Evolutionary conservation across 768 basidiomycete species (phyloP), one percentile per base, ranked within the genome.

Genomic region (Scleroderma bovista): DNA sequence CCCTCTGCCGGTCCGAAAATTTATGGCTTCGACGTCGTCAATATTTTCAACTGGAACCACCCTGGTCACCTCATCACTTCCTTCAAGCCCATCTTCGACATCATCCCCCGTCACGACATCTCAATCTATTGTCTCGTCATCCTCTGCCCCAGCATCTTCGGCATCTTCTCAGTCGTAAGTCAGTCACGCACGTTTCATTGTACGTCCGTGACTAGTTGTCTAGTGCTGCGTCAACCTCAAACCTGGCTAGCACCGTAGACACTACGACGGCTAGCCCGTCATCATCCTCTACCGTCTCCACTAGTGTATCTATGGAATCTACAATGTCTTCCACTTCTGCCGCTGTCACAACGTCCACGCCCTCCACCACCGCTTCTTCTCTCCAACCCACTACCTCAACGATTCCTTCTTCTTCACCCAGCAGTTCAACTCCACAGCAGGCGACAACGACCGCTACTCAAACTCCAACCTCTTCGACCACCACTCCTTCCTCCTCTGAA

Each of bases 1-100:
- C 45, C 44, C 38, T 32, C 29, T 46, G 40, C 36, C 45, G 19
- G 46, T 39, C 48, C n/a, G 42, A 48, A 45, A 52, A 44, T 38
- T 26, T 44, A 65, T 64, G 64, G 54, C 62, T 52, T 56, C 57
- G 33, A 44, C 59, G 46, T 46, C 37, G n/a, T n/a, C n/a, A n/a
- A n/a, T n/a, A 19, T 50, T 40, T 54, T 40, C 51, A 34, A 23
- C 51, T 43, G 56, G 50, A 26, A 29, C 50, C 60, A 47, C 47
- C 46, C 22, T 31, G 41, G 46, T 39, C 54, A 48, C 36, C 24
- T 31, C 44, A 24, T 39, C 54, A 45, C 13, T 52, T 33, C 50
- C 61, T 31, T 47, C 48, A 47, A 44, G 47, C 51, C 47, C 22
- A 19, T 44, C 26, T 29, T 4, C 26, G 26, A 29, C 56, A 22